Percentiles rank a stretch among this genome's conserved stretches.
phyloP scores from a whole-genome alignment of 1,284 basidiomycete species.

The Dichomitus squalens region DNA sequence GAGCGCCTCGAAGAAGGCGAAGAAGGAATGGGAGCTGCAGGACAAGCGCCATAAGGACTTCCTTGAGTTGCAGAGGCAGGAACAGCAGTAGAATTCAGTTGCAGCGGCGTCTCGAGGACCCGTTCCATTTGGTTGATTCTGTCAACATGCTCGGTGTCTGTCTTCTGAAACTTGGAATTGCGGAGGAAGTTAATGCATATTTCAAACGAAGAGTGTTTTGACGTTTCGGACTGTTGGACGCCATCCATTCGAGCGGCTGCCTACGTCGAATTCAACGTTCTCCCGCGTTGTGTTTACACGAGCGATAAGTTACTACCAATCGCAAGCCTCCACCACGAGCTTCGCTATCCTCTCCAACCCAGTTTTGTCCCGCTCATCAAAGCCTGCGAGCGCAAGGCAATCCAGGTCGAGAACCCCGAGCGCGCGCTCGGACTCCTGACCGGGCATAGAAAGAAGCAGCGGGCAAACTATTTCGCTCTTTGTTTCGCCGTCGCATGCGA shows the following conservation, averaged over 20 bases:
- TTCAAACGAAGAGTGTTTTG: background rate
- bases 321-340: slow-evolving; percentile 58
- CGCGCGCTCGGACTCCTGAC: slow-evolving; percentile 35
- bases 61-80: slow-evolving; percentile 57
- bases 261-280: background rate
- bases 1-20: slow-evolving; percentile 77
- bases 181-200: background rate
- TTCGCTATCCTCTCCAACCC: slow-evolving; percentile 74
- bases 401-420: slow-evolving; percentile 88
- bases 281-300: background rate
- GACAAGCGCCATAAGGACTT: slow-evolving; percentile 81
- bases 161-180: background rate
- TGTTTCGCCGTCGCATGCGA: slow-evolving; percentile 86
- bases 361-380: slow-evolving; percentile 71
- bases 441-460: slow-evolving; percentile 47
- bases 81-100: slow-evolving; percentile 17
- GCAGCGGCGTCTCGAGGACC: background rate
- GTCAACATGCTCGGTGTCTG: background rate
- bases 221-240: background rate
- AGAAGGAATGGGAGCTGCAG: slow-evolving; percentile 81
- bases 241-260: slow-evolving; percentile 1
- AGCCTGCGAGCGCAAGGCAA: slow-evolving; percentile 72
- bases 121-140: background rate
- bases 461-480: slow-evolving; percentile 88
- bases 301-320: slow-evolving; percentile 45